Conservation (phyloP, 148 eudicot species). For the Selenicereus undatus region DNA sequence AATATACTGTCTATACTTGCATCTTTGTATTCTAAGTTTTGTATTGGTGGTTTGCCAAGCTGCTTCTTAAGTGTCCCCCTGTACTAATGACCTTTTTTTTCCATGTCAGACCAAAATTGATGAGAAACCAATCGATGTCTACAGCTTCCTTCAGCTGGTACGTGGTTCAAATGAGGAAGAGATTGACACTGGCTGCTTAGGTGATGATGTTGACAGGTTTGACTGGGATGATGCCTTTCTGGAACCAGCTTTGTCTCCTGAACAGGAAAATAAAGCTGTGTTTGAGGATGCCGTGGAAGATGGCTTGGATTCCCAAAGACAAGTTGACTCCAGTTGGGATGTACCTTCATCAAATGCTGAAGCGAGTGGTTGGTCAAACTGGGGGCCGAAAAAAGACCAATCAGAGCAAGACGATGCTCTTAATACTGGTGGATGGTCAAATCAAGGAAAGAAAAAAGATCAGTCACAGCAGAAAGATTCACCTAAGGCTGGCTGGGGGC, state of each 20-base stretch:
- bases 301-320: constrained; percentile 20
- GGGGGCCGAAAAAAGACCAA: constrained; percentile 30
- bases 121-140: constrained; percentile 56
- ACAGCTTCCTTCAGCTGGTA: constrained; percentile 65
- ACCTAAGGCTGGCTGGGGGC: constrained; percentile 26
- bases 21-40: neutral
- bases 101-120: constrained; percentile 40
- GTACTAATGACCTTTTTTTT: constrained; percentile 14
- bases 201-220: constrained; percentile 60
- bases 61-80: neutral
- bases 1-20: neutral
- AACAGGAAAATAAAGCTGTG: constrained; percentile 46
- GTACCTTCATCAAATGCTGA: constrained; percentile 11
- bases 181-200: constrained; percentile 54
- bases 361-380: constrained; percentile 29
- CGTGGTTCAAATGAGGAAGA: constrained; percentile 43
- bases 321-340: constrained; percentile 34
- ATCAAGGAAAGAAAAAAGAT: constrained; percentile 24
- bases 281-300: constrained; percentile 65
- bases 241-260: constrained; percentile 64
- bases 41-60: neutral
- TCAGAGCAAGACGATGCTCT: constrained; percentile 10
- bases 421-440: constrained; percentile 6
- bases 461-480: constrained; percentile 13
- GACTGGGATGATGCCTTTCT: constrained; percentile 44